Percentiles rank a stretch among this genome's conserved stretches.
Evolutionary conservation across 1,139 yeast genomes (phyloP).

Genomic region (Scheffersomyces stambukii): DNA sequence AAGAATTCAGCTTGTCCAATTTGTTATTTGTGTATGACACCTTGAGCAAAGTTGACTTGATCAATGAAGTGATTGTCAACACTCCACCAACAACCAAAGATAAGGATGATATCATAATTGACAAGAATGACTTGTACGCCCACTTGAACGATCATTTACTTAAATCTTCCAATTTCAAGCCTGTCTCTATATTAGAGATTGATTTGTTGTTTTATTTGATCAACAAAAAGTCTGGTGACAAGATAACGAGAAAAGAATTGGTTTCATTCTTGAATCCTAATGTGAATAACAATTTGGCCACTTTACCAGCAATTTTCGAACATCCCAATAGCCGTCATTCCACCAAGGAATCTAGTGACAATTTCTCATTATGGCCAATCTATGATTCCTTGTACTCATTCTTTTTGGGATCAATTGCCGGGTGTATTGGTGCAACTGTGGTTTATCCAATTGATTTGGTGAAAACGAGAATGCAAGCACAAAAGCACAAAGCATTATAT

Average conservation of each 20-base stretch:
- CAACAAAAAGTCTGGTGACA: slow-evolving; percentile 40
- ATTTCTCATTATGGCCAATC: slow-evolving; percentile 50
- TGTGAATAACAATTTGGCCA: slow-evolving; percentile 31
- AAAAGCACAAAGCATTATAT: slow-evolving; percentile 69
- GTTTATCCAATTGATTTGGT: slow-evolving; percentile 96
- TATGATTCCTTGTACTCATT: slow-evolving; percentile 88
- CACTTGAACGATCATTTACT: slow-evolving; percentile 50
- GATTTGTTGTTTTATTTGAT: slow-evolving; percentile 47
- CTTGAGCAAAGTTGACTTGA: slow-evolving; percentile 42
- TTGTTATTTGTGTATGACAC: slow-evolving; percentile 42
- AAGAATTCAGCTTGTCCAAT: slow-evolving; percentile 37
- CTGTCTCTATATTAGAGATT: slow-evolving; percentile 40
- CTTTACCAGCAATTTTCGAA: slow-evolving; percentile 38
- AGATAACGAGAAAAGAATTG: slow-evolving; percentile 50
- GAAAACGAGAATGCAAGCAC: slow-evolving; percentile 97
- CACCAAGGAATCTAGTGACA: slow-evolving; percentile 28
- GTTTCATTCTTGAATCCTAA: slow-evolving; percentile 47
- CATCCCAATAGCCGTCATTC: slow-evolving; percentile 37
- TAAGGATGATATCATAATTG: slow-evolving; percentile 43
- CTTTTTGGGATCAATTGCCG: slow-evolving; percentile 89
- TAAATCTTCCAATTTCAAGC: slow-evolving; percentile 49
- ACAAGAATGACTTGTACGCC: slow-evolving; percentile 38
- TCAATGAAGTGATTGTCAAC: slow-evolving; percentile 61
- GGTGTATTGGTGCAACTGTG: slow-evolving; percentile 97
- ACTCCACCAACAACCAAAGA: slow-evolving; percentile 45